Conservation (phyloP, 2,329 filamentous ascomycete species). For the Clonostachys byssicola region DNA sequence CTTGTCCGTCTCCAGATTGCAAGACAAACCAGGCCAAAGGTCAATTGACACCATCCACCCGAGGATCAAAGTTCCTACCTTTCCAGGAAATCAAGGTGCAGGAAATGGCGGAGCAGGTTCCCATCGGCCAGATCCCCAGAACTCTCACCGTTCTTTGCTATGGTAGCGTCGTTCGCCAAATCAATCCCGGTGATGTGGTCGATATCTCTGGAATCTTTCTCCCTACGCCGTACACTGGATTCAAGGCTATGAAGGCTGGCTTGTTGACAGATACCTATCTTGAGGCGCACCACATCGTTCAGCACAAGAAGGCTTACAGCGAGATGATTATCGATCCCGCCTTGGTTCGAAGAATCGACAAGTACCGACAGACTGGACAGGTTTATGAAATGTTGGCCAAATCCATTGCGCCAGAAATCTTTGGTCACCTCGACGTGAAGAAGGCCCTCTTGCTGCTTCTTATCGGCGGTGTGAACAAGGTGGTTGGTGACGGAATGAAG, state of each 20-base stretch:
- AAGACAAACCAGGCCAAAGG: constrained; percentile 87
- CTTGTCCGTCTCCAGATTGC: constrained; percentile 90
- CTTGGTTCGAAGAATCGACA: constrained; percentile 79
- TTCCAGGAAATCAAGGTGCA: constrained; percentile 99
- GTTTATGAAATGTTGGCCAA: constrained; percentile 94
- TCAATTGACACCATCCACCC: constrained; percentile 88
- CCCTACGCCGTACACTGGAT: constrained; percentile 97
- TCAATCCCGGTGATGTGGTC: constrained; percentile 91
- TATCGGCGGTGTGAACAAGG: constrained; percentile 93
- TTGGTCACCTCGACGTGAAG: constrained; percentile 93
- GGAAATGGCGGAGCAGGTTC: constrained; percentile 98
- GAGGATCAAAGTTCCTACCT: constrained; percentile 92
- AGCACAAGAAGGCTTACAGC: constrained; percentile 98
- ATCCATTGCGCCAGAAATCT: constrained; percentile 97
- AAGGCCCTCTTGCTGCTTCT: constrained; percentile 93
- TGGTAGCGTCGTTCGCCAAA: constrained; percentile 76
- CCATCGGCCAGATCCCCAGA: constrained; percentile 93
- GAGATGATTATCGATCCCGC: constrained; percentile 80
- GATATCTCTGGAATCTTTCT: constrained; percentile 95
- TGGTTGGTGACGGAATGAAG: constrained; percentile 97
- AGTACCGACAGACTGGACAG: constrained; percentile 79
- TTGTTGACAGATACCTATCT: constrained; percentile 96
- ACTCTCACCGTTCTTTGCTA: constrained; percentile 87
- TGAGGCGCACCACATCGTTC: constrained; percentile 86
- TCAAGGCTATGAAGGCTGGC: constrained; percentile 93